Evolutionary conservation across 768 basidiomycete species (phyloP).

Genomic region (Dioszegia hungarica): DNA sequence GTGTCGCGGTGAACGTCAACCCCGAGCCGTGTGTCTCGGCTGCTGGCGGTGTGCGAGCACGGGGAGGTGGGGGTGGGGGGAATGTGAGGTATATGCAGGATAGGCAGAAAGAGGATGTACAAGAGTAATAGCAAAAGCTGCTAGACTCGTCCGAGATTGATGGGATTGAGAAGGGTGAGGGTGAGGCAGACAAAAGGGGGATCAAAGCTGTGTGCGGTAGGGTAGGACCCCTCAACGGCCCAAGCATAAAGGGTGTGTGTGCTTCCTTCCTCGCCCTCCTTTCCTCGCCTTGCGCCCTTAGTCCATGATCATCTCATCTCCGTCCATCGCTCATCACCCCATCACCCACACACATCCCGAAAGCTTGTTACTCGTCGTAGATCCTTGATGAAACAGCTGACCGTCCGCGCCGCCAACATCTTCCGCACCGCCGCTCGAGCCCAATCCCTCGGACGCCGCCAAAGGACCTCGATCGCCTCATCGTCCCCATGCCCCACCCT

Average conservation of each 20-base stretch:
- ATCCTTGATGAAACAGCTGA: no score
- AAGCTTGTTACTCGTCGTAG: no score
- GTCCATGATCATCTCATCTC: no score
- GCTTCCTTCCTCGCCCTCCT: neutral
- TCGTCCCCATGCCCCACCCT: no score
- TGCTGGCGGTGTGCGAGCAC: no score
- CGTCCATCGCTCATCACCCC: neutral
- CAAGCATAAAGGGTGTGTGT: neutral
- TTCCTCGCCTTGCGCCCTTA: neutral
- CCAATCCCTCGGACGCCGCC: no score
- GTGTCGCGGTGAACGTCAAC: neutral
- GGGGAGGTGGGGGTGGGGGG: neutral
- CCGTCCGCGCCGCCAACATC: no score
- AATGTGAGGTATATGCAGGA: neutral
- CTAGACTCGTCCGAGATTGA: no score
- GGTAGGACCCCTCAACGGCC: neutral
- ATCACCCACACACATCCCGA: neutral
- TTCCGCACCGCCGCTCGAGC: no score
- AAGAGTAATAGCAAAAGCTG: no score
- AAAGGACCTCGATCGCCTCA: no score
- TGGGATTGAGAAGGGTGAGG: no score
- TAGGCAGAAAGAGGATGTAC: neutral
- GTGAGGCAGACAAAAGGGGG: neutral
- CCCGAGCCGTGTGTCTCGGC: slow-evolving; percentile 2
- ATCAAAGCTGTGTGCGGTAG: neutral